phyloP scores from a whole-genome alignment of 129 eudicot species.

The Gnaphalium uliginosum region DNA sequence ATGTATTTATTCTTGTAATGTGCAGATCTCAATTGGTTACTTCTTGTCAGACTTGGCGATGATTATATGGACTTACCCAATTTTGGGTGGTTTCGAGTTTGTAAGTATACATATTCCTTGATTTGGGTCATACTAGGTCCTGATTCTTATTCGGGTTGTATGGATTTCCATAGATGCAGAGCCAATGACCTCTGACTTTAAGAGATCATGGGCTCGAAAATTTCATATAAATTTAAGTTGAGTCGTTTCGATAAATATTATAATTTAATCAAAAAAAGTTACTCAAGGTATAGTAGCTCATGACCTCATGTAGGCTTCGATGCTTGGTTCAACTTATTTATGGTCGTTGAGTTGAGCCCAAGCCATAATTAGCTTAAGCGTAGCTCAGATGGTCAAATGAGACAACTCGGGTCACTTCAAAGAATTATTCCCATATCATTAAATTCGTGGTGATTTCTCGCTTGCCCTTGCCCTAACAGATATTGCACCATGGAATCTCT shows the following conservation, averaged over 20 bases:
- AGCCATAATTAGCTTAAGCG: neutral
- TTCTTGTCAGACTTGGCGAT: conserved; percentile 73
- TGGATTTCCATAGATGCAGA: neutral
- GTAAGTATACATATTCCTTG: conserved; percentile 49
- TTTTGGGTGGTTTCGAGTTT: conserved; percentile 77
- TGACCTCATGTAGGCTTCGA: too few species aligned
- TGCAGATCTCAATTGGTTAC: conserved; percentile 82
- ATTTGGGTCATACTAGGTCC: neutral
- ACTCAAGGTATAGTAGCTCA: too few species aligned
- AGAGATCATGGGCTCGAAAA: too few species aligned
- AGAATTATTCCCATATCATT: neutral
- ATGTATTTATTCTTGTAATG: conserved; percentile 6
- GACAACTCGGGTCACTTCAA: neutral
- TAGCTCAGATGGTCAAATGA: neutral
- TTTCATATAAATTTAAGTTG: too few species aligned
- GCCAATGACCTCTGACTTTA: too few species aligned
- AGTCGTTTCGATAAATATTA: too few species aligned
- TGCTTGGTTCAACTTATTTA: neutral
- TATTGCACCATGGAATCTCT: conserved; percentile 80
- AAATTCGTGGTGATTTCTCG: neutral
- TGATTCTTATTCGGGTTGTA: neutral
- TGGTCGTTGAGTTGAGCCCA: neutral
- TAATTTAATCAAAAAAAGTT: too few species aligned
- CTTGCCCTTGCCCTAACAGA: conserved; percentile 31
- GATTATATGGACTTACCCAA: conserved; percentile 74